These are phyloP conservation scores for Teunomyces funiuensis DNA, from an alignment of 805 yeast species.

Conservation along the genomic window DNA sequence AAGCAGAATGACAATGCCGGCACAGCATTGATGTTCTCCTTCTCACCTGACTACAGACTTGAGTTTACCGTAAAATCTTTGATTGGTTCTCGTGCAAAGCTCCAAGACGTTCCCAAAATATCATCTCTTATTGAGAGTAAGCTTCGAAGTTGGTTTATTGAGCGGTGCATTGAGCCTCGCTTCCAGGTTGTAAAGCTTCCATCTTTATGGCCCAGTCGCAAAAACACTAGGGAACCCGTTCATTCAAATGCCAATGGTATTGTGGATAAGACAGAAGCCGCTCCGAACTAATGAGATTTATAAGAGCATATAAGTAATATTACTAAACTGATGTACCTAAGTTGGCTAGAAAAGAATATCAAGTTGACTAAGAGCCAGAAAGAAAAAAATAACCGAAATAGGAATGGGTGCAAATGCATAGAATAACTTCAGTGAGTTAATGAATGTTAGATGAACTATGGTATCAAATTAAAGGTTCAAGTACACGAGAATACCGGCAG, in stretches of 20 bases:
- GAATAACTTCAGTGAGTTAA: background rate
- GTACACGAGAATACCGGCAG: conserved; percentile 11
- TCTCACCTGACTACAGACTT: conserved; percentile 85
- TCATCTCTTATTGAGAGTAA: conserved; percentile 80
- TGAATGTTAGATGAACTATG: background rate
- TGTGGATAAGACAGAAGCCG: conserved; percentile 17
- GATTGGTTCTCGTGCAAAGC: conserved; percentile 88
- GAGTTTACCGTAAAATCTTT: conserved; percentile 87
- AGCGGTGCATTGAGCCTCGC: conserved; percentile 90
- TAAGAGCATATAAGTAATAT: background rate
- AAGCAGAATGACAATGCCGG: conserved; percentile 11
- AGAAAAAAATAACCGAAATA: background rate
- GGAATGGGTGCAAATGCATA: background rate
- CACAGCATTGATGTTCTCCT: conserved; percentile 83
- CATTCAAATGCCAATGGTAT: conserved; percentile 13
- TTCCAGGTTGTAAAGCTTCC: conserved; percentile 85
- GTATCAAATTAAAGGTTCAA: conserved; percentile 11
- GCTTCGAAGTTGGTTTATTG: conserved; percentile 85
- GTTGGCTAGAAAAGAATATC: background rate
- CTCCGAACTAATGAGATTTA: background rate
- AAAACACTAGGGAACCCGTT: conserved; percentile 36
- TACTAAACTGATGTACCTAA: background rate
- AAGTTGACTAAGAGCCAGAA: background rate
- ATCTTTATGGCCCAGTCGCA: conserved; percentile 72
- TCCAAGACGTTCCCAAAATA: conserved; percentile 91